Conservation (phyloP, 2,329 filamentous ascomycete species). For the Ophiosphaerella narmari region DNA sequence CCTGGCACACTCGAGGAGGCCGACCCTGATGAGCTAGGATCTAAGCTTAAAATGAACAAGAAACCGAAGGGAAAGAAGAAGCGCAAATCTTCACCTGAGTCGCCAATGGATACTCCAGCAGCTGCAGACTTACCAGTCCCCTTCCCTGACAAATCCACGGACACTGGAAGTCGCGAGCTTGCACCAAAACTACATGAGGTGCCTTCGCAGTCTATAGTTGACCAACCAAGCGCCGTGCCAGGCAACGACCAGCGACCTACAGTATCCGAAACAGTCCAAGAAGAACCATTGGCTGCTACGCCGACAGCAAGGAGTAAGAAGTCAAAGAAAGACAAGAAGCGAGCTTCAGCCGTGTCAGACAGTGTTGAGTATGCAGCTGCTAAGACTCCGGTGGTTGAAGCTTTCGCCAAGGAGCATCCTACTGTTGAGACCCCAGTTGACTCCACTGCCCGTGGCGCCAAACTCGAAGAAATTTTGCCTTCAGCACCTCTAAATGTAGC, state of each 20-base stretch:
- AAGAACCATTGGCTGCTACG: conserved; percentile 10
- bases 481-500: conserved; percentile 1
- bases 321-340: conserved; percentile 36
- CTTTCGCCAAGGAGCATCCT: conserved; percentile 36
- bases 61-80: conserved; percentile 54
- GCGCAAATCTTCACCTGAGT: conserved; percentile 16
- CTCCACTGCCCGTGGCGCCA: conserved; percentile 22
- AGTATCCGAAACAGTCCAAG: conserved; percentile 7
- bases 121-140: not conserved
- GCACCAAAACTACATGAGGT: not conserved
- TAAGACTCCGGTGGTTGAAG: conserved; percentile 40
- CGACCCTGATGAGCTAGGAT: conserved; percentile 42
- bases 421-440: conserved; percentile 38
- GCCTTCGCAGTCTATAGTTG: not conserved
- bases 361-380: conserved; percentile 33
- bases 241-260: conserved; percentile 4
- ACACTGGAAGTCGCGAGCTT: not conserved
- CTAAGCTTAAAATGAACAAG: conserved; percentile 48
- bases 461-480: conserved; percentile 15
- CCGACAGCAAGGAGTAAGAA: conserved; percentile 35
- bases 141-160: not conserved
- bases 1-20: conserved; percentile 42
- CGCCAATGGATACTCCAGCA: conserved; percentile 2
- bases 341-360: conserved; percentile 30
- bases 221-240: not conserved